These are phyloP conservation scores for Alternaria brassicae DNA, from an alignment of 2,329 filamentous ascomycete species.

Conservation along the genomic window DNA sequence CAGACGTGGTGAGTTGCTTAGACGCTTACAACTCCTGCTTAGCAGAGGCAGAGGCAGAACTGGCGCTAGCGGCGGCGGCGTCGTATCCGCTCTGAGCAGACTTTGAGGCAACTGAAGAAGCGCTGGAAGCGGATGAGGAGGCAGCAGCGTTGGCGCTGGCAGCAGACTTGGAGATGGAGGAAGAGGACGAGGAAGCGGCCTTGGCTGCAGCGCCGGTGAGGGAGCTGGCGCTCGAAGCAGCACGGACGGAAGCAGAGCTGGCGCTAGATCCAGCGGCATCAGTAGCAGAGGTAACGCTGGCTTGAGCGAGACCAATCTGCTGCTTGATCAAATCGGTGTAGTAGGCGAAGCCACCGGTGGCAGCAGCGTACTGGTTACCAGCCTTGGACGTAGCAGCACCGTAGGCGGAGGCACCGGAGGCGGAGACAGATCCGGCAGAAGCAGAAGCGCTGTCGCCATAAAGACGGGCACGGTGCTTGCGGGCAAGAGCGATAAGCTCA, in stretches of 20 bases:
- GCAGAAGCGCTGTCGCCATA: constrained; percentile 67
- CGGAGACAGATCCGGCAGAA: constrained; percentile 43
- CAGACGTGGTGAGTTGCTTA: background rate
- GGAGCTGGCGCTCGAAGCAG: constrained; percentile 30
- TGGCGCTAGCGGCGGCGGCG: constrained; percentile 42
- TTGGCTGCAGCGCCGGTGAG: constrained; percentile 31
- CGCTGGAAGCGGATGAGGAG: constrained; percentile 43
- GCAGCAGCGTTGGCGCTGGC: constrained; percentile 43
- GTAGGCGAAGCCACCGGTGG: constrained; percentile 60
- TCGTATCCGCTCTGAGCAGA: constrained; percentile 43
- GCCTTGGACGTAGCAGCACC: constrained; percentile 56
- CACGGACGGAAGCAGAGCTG: constrained; percentile 23
- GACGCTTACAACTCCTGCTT: constrained; percentile 56
- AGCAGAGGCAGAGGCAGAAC: constrained; percentile 37
- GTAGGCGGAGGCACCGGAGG: constrained; percentile 61
- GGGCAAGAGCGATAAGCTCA: constrained; percentile 86
- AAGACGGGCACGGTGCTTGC: constrained; percentile 80
- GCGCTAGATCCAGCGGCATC: constrained; percentile 40
- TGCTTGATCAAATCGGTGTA: constrained; percentile 55
- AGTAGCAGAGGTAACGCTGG: constrained; percentile 76
- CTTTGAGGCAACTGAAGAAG: constrained; percentile 44
- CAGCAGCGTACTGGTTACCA: constrained; percentile 45
- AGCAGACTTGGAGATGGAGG: constrained; percentile 42
- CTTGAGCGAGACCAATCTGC: constrained; percentile 56
- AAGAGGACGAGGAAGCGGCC: constrained; percentile 46